Evolutionary conservation across 495 filamentous ascomycete genomes (phyloP).

Genomic region (Hyaloscypha variabilis): DNA sequence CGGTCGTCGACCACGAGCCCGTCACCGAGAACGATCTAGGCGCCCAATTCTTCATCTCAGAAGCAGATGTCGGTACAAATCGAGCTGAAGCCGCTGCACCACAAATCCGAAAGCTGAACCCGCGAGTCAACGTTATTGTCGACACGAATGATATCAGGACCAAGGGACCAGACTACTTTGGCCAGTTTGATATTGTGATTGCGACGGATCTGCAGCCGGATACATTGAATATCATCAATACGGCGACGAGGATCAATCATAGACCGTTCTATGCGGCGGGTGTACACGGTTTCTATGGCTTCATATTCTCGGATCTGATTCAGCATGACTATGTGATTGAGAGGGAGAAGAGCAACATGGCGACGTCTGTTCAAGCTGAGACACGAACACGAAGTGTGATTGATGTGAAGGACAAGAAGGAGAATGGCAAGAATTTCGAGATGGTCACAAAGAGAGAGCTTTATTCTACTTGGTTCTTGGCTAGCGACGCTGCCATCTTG

Average conservation of each 20-base stretch:
- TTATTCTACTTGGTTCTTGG: conserved; percentile 80
- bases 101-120: conserved; percentile 83
- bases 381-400: conserved; percentile 77
- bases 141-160: conserved; percentile 64
- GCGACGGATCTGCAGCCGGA: conserved; percentile 84
- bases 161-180: conserved; percentile 72
- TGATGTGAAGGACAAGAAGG: conserved; percentile 69
- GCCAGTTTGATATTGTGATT: conserved; percentile 81
- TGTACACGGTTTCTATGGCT: conserved; percentile 90
- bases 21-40: conserved; percentile 84
- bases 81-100: conserved; percentile 83
- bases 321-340: conserved; percentile 86
- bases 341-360: conserved; percentile 75
- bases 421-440: conserved; percentile 73
- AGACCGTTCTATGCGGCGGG: conserved; percentile 87
- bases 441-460: conserved; percentile 90
- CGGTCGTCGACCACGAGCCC: conserved; percentile 78
- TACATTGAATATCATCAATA: conserved; percentile 77
- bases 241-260: conserved; percentile 71
- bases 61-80: conserved; percentile 73
- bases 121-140: conserved; percentile 76
- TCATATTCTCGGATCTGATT: conserved; percentile 90
- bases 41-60: conserved; percentile 84
- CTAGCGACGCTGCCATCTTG: conserved; percentile 71
- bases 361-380: conserved; percentile 66